phyloP scores from a whole-genome alignment of 495 filamentous ascomycete species.

The Chaetomium tenue region DNA sequence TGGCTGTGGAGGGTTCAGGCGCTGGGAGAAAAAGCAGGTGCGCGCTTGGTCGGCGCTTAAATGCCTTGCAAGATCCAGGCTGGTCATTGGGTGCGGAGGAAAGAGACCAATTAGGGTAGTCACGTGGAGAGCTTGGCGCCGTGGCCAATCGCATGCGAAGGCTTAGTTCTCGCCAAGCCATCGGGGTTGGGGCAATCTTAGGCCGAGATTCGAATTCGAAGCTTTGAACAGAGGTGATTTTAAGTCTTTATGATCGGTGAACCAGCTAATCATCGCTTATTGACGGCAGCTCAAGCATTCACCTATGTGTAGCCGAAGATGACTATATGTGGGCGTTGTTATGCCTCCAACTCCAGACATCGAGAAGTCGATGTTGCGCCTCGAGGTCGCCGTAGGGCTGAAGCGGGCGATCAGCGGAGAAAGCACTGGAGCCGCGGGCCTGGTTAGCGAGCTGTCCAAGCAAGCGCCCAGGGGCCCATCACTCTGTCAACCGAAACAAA shows the following conservation, averaged over 20 bases:
- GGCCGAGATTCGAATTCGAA: background rate
- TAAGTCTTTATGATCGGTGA: background rate
- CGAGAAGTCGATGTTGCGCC: background rate
- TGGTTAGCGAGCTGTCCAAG: background rate
- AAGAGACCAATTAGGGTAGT: background rate
- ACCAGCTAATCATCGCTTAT: background rate
- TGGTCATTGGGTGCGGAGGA: background rate
- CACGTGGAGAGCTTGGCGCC: background rate
- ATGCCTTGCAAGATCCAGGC: background rate
- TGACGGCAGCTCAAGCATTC: background rate
- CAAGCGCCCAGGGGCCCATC: conserved; percentile 26
- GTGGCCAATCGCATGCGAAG: background rate
- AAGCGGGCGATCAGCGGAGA: background rate
- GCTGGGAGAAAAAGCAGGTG: conserved; percentile 2
- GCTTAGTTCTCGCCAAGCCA: background rate
- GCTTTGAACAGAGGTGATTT: background rate
- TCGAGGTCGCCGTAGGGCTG: background rate
- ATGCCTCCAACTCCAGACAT: background rate
- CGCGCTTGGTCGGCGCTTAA: conserved; percentile 39
- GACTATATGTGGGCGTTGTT: background rate
- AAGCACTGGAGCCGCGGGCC: conserved; percentile 12
- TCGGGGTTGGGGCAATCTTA: background rate
- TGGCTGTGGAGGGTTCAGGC: conserved; percentile 21
- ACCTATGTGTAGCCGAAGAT: background rate
- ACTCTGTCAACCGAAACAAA: conserved; percentile 18